A percentile compares a stretch with the other conserved stretches of the same genome.
Conservation (phyloP, 2,329 filamentous ascomycete species). For the Penicillium crustosum region DNA sequence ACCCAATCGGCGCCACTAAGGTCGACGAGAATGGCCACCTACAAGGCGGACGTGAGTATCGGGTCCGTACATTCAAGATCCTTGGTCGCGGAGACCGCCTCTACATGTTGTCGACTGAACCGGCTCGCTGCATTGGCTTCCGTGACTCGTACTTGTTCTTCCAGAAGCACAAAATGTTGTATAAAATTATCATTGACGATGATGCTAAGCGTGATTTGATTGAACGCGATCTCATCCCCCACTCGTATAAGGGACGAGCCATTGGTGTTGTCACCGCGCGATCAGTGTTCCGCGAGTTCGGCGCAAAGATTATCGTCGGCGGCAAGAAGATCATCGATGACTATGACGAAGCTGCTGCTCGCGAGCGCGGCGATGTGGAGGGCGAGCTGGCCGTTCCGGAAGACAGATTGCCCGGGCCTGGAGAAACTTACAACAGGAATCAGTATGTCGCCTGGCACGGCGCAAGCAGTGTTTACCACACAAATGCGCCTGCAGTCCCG, state of each 20-base stretch:
- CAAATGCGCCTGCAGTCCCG: constrained; percentile 73
- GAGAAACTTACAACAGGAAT: constrained; percentile 95
- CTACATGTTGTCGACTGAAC: constrained; percentile 98
- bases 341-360: constrained; percentile 75
- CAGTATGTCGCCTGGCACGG: constrained; percentile 99
- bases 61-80: constrained; percentile 92
- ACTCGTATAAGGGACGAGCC: constrained; percentile 96
- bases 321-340: constrained; percentile 85
- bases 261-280: constrained; percentile 96
- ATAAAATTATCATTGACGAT: constrained; percentile 97
- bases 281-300: constrained; percentile 96
- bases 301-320: constrained; percentile 88
- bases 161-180: constrained; percentile 92
- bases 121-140: constrained; percentile 93
- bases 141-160: constrained; percentile 98
- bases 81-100: constrained; percentile 77
- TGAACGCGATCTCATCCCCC: constrained; percentile 89
- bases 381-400: constrained; percentile 90
- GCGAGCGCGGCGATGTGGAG: constrained; percentile 75
- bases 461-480: constrained; percentile 93
- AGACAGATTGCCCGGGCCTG: constrained; percentile 71
- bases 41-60: constrained; percentile 81
- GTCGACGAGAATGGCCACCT: constrained; percentile 87
- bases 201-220: constrained; percentile 98
- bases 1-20: constrained; percentile 85